phyloP scores from a whole-genome alignment of 2,329 filamentous ascomycete species.

The Hypoxylon sp. region DNA sequence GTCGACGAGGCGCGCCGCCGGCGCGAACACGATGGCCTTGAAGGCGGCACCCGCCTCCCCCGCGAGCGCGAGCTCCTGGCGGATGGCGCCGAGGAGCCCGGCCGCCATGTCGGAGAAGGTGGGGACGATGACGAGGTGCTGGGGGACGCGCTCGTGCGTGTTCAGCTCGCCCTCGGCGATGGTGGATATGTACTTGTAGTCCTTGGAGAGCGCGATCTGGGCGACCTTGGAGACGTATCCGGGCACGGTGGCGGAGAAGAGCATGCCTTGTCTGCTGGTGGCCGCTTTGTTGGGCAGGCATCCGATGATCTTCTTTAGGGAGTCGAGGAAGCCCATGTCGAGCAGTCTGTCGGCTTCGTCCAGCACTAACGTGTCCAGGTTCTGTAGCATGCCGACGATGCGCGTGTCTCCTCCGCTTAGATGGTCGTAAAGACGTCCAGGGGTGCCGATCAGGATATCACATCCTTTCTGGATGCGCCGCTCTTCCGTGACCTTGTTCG shows the following conservation, averaged over 20 bases:
- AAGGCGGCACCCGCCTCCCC: slow-evolving; percentile 68
- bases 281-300: slow-evolving; percentile 72
- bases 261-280: slow-evolving; percentile 76
- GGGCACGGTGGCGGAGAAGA: slow-evolving; percentile 88
- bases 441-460: slow-evolving; percentile 84
- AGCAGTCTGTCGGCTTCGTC: slow-evolving; percentile 86
- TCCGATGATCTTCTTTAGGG: slow-evolving; percentile 80
- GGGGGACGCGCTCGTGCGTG: slow-evolving; percentile 81
- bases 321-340: slow-evolving; percentile 86
- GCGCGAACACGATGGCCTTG: slow-evolving; percentile 88
- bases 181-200: slow-evolving; percentile 86
- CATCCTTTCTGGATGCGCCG: slow-evolving; percentile 77
- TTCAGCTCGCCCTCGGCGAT: slow-evolving; percentile 79
- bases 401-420: slow-evolving; percentile 78
- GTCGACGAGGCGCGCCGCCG: slow-evolving; percentile 65
- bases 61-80: slow-evolving; percentile 55
- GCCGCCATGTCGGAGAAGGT: slow-evolving; percentile 74
- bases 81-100: slow-evolving; percentile 68
- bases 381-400: slow-evolving; percentile 72
- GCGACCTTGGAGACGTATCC: slow-evolving; percentile 83
- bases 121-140: slow-evolving; percentile 76
- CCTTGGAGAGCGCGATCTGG: slow-evolving; percentile 71
- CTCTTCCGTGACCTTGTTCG: slow-evolving; percentile 79
- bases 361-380: slow-evolving; percentile 82
- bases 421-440: slow-evolving; percentile 82